Conservation (phyloP, 2,329 filamentous ascomycete species). For the Clarireedia monteithiana region DNA sequence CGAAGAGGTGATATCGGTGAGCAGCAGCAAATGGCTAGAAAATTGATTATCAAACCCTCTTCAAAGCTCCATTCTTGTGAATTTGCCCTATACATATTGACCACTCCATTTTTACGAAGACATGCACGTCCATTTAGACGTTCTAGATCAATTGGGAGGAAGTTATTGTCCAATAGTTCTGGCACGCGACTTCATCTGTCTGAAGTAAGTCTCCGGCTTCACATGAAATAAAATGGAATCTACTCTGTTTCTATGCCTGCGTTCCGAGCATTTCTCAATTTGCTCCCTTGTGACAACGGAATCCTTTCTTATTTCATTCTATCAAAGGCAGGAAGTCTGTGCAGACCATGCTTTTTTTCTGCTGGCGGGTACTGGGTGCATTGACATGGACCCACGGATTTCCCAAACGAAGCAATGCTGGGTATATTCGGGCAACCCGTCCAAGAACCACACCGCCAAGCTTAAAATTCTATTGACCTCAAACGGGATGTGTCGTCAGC, state of each 20-base stretch:
- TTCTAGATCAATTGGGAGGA: background rate
- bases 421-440: background rate
- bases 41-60: too few relatives aligned
- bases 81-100: background rate
- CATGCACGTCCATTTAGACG: background rate
- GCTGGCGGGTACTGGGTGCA: background rate
- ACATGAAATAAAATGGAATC: background rate
- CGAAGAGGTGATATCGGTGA: too few relatives aligned
- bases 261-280: background rate
- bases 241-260: background rate
- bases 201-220: background rate
- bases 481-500: slow-evolving; percentile 6
- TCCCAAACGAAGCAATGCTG: background rate
- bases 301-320: background rate
- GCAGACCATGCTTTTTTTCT: background rate
- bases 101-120: background rate
- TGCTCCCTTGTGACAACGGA: background rate
- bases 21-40: too few relatives aligned
- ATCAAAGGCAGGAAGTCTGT: background rate
- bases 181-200: background rate
- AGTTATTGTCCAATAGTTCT: background rate
- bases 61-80: too few relatives aligned
- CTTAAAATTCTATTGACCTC: background rate
- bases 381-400: background rate
- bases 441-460: background rate